phyloP scores from a whole-genome alignment of 1,284 basidiomycete species.

The Filobasidium uniguttulatum region DNA sequence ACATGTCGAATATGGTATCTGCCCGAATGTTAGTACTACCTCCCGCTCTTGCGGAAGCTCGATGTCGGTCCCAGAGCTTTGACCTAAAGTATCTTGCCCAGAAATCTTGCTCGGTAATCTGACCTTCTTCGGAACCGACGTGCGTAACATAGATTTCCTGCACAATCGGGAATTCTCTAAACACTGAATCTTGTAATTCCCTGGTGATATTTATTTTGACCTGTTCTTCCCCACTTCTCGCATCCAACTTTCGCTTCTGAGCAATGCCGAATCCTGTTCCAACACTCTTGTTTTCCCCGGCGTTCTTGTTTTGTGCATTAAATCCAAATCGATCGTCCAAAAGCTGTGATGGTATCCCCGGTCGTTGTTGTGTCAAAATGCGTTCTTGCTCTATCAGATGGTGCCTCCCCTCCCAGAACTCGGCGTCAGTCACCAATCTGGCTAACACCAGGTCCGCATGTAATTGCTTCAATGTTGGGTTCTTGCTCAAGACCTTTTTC shows the following conservation, averaged over 20 bases:
- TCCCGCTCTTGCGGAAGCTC: conserved; percentile 70
- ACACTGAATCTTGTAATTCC: conserved; percentile 85
- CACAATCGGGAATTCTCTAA: conserved; percentile 94
- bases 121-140: conserved; percentile 61
- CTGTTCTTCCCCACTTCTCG: conserved; percentile 18
- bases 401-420: conserved; percentile 86
- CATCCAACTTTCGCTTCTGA: conserved; percentile 18
- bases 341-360: conserved; percentile 68
- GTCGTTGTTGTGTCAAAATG: conserved; percentile 44
- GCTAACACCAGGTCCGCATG: conserved; percentile 74
- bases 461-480: conserved; percentile 58
- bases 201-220: conserved; percentile 84
- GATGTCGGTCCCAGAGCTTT: conserved; percentile 83
- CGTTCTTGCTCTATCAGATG: conserved; percentile 17
- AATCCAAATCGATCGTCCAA: conserved; percentile 72
- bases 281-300: conserved; percentile 10
- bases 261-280: conserved; percentile 22
- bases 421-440: conserved; percentile 71
- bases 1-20: conserved; percentile 89
- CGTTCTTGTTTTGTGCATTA: conserved; percentile 53
- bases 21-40: conserved; percentile 48
- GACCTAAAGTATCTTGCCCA: conserved; percentile 96
- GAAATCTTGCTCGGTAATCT: conserved; percentile 81
- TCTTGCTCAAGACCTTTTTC: conserved; percentile 62
- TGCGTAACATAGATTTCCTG: conserved; percentile 83